phyloP scores from a whole-genome alignment of 2,329 filamentous ascomycete species.

The Niveomyces coronatus region DNA sequence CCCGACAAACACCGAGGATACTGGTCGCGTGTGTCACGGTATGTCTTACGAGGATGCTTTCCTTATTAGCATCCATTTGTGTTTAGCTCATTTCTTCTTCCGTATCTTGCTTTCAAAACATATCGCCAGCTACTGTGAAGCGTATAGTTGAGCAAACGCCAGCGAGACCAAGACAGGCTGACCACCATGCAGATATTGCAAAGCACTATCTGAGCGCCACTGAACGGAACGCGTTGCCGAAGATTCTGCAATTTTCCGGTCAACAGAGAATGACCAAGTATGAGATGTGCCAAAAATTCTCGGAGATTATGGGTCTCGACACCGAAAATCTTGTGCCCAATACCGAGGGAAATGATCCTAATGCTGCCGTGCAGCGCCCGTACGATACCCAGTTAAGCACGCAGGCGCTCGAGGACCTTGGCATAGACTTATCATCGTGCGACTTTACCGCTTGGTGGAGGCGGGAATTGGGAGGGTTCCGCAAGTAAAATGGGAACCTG shows the following conservation, averaged over 20 bases:
- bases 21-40: constrained; percentile 66
- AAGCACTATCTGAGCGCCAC: constrained; percentile 50
- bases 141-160: too few species aligned
- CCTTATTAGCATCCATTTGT: constrained; percentile 4
- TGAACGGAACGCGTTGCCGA: constrained; percentile 47
- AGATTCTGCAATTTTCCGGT: constrained; percentile 72
- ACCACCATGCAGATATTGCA: constrained; percentile 47
- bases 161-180: too few species aligned
- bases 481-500: constrained; percentile 29
- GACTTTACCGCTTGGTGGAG: constrained; percentile 79
- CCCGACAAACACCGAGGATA: constrained; percentile 82
- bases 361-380: constrained; percentile 63
- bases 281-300: constrained; percentile 71
- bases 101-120: neutral
- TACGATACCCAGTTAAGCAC: constrained; percentile 86
- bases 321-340: constrained; percentile 59
- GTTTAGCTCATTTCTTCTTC: constrained; percentile 8
- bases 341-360: constrained; percentile 60
- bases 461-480: constrained; percentile 49
- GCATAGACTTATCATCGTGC: constrained; percentile 62
- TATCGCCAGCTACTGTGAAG: neutral
- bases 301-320: constrained; percentile 67
- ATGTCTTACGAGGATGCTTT: constrained; percentile 19
- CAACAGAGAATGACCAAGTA: constrained; percentile 86
- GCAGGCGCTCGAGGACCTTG: constrained; percentile 58